Base-by-base conservation (phyloP, 352 stramenopile species). In the Blastocystis sp. region DNA sequence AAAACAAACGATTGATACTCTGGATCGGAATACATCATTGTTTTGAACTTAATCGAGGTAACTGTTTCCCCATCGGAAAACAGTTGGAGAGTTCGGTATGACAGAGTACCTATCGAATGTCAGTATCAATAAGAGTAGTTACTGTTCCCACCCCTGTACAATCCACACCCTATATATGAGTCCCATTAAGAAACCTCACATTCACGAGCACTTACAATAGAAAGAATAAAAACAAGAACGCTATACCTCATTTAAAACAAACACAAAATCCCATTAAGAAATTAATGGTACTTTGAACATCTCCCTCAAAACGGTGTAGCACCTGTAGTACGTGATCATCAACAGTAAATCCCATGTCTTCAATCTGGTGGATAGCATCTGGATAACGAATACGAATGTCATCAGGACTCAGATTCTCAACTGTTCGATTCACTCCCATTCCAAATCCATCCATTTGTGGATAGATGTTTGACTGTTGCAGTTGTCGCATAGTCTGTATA, bases 231-330 rank as follows among this genome's bases (percentile, higher is more conserved):
- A 62, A 33, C 2, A 62, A 62, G 56, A 62, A 13, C 5, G 3
- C 2, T 7, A 13, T 7, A 62, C 15, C 6, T 5, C 19, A 13
- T n/a, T 13, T 33, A 13, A 62, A 62, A 62, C 56, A 62, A 62
- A 62, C 56, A 62, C 27, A 13, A 3, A 3, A 78, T 51, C 68
- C 44, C 15, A 66, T 33, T 37, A 84, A 44, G 73, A 66, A 84
- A 66, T 84, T 66, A 11, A 84, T 17, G 30, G 73, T 84, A 44
- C 58, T 66, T 48, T 84, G 53, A 37, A 84, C 73, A 64, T 84
- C 68, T 51, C 73, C 73, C 24, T 84, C 24, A 53, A 84, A 84
- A 5, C 51, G 73, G 22, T 84, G 17, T 11, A 84, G 33, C 27
- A 56, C 48, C 73, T 66, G 42, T 22, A 84, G 44, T 42, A 84